Base-by-base conservation (phyloP, 2,329 filamentous ascomycete genomes). In the Hyphodiscus sp. region DNA sequence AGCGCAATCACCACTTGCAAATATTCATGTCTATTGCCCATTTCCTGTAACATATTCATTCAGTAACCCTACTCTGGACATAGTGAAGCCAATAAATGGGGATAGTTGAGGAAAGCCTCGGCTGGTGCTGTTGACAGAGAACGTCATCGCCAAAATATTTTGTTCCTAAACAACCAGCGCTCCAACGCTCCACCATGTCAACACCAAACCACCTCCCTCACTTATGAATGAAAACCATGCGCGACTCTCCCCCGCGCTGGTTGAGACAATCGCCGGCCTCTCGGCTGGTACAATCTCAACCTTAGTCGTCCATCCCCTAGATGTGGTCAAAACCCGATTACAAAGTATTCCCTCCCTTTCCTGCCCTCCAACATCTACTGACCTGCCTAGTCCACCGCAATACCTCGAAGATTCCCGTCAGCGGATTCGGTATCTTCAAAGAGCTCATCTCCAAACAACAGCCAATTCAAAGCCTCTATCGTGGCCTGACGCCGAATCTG, bases 281-380 rank as follows among this genome's bases (percentile, higher is more conserved):
- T 87, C 86, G 60, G 94, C 94, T 55, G 94, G 94, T 57, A 80
- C 90, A 53, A 80, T 91, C 63, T 87, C 91, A 50, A 97, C 94
- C 20, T 78, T 97, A 47, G 85, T 84, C 53, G 87, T 94, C 50
- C 92, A 97, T 69, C 94, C 94, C 30, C 82, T 99, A 56, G 94
- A 99, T 73, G 85, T 99, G 59, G 85, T 97, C 69, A 99, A 99
- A 78, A 97, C 92, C 57, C 87, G 94, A 59, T 83, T 99, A 68
- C 94, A 99, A 74, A 85, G 89, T 91, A 74, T 54, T 74, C 67
- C 41, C 20, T 45, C 46, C 23, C 38, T 20, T 26, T 26, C n/a
- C 74, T 75, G 80, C 29, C 29, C 10, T 16, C 13, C n/a, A 33
- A n/a, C 7, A 19, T 26, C 29, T 46, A 48, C 55, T 59, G 56